A percentile compares a stretch with the other conserved stretches of the same genome.
phyloP scores from a whole-genome alignment of 1,284 basidiomycete species.

The Pseudozyma pruni region DNA sequence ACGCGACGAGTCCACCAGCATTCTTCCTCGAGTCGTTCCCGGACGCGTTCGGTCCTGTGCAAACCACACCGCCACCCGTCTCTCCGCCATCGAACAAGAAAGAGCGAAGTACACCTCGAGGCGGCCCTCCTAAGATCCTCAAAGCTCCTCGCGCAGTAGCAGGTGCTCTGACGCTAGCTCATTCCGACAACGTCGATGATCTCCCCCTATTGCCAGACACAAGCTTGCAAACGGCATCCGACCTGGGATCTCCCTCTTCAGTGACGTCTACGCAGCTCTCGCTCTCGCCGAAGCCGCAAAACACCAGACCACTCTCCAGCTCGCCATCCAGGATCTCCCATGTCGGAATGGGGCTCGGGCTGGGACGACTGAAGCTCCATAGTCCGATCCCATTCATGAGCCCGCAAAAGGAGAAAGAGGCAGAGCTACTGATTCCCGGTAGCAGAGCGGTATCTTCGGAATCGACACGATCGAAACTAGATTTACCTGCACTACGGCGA shows the following conservation, averaged over 20 bases:
- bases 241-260: constrained; percentile 23
- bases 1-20: constrained; percentile 26
- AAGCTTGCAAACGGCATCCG: constrained; percentile 22
- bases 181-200: constrained; percentile 20
- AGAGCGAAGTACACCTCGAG: constrained; percentile 12
- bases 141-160: constrained; percentile 28
- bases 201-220: constrained; percentile 5
- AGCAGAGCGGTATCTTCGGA: constrained; percentile 2
- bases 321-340: not conserved
- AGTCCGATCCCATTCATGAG: constrained; percentile 1
- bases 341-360: not conserved
- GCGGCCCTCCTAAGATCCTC: constrained; percentile 14
- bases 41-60: constrained; percentile 4
- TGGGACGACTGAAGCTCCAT: constrained; percentile 11
- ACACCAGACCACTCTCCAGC: not conserved
- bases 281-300: constrained; percentile 6
- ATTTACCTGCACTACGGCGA: constrained; percentile 15
- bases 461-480: constrained; percentile 11
- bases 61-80: not conserved
- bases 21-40: constrained; percentile 56
- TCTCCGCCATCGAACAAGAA: constrained; percentile 8
- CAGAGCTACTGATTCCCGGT: constrained; percentile 9
- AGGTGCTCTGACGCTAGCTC: constrained; percentile 21
- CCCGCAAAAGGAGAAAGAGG: not conserved
- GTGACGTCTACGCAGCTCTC: constrained; percentile 23